These are phyloP conservation scores for Papiliotrema nemorosa DNA, from an alignment of 1,284 basidiomycete genomes.

Conservation along the genomic window DNA sequence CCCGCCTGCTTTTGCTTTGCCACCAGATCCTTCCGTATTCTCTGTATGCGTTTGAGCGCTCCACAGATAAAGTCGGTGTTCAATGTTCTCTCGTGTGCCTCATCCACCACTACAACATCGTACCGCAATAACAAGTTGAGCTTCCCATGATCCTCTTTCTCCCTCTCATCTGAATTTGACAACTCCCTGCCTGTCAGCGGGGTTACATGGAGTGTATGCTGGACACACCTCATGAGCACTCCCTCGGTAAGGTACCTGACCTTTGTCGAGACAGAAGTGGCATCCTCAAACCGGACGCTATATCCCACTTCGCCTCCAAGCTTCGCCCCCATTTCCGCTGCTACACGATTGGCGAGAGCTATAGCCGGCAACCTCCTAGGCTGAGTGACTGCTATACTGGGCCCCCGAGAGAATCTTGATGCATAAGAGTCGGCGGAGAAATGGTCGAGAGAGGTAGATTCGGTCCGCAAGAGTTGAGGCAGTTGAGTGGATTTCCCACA, in stretches of 20 bases:
- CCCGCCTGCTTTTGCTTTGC: constrained; percentile 50
- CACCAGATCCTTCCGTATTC: constrained; percentile 58
- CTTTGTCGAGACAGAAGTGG: constrained; percentile 56
- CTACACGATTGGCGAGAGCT: constrained; percentile 83
- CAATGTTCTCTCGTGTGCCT: constrained; percentile 94
- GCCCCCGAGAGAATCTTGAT: constrained; percentile 41
- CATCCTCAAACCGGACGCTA: constrained; percentile 92
- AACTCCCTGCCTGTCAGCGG: constrained; percentile 4
- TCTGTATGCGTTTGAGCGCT: constrained; percentile 81
- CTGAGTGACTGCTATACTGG: constrained; percentile 83
- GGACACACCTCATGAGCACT: constrained; percentile 87
- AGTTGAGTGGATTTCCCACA: constrained; percentile 98
- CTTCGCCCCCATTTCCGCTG: constrained; percentile 69
- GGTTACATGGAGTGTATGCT: background rate
- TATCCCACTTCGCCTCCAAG: constrained; percentile 82
- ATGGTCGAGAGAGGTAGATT: constrained; percentile 28
- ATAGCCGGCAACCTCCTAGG: constrained; percentile 92
- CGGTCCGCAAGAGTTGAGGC: constrained; percentile 76
- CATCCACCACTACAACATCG: constrained; percentile 88
- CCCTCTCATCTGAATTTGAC: background rate
- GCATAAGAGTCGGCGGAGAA: constrained; percentile 10
- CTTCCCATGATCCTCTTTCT: constrained; percentile 1
- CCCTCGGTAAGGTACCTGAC: constrained; percentile 97
- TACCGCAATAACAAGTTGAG: constrained; percentile 68
- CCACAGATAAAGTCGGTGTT: constrained; percentile 93